Evolutionary conservation across 78 protist genomes (phyloP).

Genomic region (Mastigamoeba balamuthi): DNA sequence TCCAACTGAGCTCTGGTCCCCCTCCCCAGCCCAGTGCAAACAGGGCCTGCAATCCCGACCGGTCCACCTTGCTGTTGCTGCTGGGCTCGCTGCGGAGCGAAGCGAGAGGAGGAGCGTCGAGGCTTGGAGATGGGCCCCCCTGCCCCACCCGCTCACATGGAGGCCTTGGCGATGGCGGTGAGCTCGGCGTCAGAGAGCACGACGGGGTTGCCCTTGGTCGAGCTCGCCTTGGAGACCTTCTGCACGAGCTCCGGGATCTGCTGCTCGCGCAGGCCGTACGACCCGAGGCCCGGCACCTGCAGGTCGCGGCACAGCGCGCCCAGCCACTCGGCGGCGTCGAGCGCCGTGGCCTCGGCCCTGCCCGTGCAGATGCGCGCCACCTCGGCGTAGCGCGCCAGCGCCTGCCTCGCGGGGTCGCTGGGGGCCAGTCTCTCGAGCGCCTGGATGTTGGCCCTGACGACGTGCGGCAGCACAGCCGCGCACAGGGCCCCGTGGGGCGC

Average conservation of each 20-base stretch:
- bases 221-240: not conserved
- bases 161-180: not conserved
- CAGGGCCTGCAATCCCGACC: too few species aligned
- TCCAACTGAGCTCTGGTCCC: too few species aligned
- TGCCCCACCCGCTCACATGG: too few species aligned
- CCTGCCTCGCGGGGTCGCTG: not conserved
- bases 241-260: not conserved
- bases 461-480: constrained; percentile 27
- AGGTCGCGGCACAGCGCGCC: not conserved
- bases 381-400: not conserved
- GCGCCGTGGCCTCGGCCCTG: not conserved
- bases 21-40: too few species aligned
- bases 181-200: not conserved
- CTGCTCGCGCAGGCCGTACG: not conserved
- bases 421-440: not conserved
- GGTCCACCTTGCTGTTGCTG: too few species aligned
- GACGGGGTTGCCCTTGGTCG: not conserved
- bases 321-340: not conserved
- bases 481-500: constrained; percentile 27
- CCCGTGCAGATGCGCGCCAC: not conserved
- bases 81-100: too few species aligned
- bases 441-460: constrained; percentile 1
- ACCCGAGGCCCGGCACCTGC: not conserved
- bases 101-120: too few species aligned
- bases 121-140: too few species aligned